phyloP scores from a whole-genome alignment of 768 basidiomycete genomes.

The Leccinellum luteum region DNA sequence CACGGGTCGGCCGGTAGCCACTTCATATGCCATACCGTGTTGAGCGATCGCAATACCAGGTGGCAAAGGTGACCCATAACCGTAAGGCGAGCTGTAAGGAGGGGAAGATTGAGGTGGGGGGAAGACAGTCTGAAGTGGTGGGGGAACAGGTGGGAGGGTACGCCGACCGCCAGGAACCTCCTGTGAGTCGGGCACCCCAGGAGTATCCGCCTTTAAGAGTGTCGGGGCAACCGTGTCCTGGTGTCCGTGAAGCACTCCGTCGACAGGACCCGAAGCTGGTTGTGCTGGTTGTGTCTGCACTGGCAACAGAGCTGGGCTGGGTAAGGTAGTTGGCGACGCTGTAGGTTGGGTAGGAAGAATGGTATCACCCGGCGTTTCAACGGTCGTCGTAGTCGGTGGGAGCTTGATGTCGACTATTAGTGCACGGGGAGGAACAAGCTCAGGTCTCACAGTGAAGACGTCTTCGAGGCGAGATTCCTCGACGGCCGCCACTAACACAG shows the following conservation, averaged over 20 bases:
- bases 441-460: conserved; percentile 55
- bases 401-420: conserved; percentile 25
- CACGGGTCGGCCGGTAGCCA: conserved; percentile 79
- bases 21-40: conserved; percentile 78
- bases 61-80: conserved; percentile 54
- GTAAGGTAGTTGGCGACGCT: conserved; percentile 3
- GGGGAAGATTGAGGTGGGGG: conserved; percentile 47
- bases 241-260: conserved; percentile 25
- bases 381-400: conserved; percentile 28
- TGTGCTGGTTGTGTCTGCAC: conserved; percentile 12
- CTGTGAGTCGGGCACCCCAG: conserved; percentile 17
- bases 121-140: conserved; percentile 45
- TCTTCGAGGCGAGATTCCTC: conserved; percentile 49
- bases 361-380: conserved; percentile 1
- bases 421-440: conserved; percentile 35
- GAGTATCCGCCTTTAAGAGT: conserved; percentile 31
- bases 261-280: conserved; percentile 8
- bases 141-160: conserved; percentile 37
- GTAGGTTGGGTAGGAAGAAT: conserved; percentile 12
- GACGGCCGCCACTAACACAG: conserved; percentile 23
- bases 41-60: conserved; percentile 72
- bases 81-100: conserved; percentile 66
- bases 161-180: conserved; percentile 24
- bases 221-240: conserved; percentile 26
- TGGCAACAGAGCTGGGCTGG: conserved; percentile 10